Base-by-base conservation (phyloP, 257 asterid species). In the Primulina huaijiensis region DNA sequence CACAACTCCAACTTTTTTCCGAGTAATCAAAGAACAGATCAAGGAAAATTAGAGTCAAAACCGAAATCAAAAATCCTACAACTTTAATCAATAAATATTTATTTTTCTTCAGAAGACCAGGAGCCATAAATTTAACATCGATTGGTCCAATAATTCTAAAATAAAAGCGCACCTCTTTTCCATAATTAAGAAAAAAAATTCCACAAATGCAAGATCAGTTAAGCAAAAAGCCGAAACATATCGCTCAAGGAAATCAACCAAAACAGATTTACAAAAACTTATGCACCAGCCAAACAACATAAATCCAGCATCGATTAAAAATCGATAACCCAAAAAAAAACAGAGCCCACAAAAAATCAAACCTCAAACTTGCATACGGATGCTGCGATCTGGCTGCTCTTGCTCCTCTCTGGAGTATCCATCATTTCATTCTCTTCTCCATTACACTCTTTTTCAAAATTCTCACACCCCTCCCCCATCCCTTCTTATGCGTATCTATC, bases 361-460 rank as follows among this genome's bases (percentile, higher is more conserved):
- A 92, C 98, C 98, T 93, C 97, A 69, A 90, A 88, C 74, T 82
- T 90, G 80, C 79, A 67, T 11, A 80, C 23, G 38, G 95, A 83
- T 0, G 86, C 65, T 5, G 84, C 81, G 88, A 90, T 90, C 92
- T 93, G 97, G 77, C 27, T 65, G 71, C 20, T 81, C 82, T 82
- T 88, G 84, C 84, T 83, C 81, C 90, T 86, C 64, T 87, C 90
- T 1, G 98, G 98, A 56, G 98, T 93, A 61, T 87, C 98, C 97
- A 90, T 89, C 74, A 86, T 86, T 74, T 78, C 88, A n/a, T 69
- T 58, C 23, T 75, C 84, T 69, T 82, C 84, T 33, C 23, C 56
- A 21, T 35, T 40, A n/a, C 27, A 29, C 74, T 62, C 77, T 55
- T 61, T 73, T 11, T 19, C 79, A 64, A 67, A 69, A 37, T 27